Conservation (phyloP, 2,329 filamentous ascomycete genomes). For the Alternaria brassicicola region DNA sequence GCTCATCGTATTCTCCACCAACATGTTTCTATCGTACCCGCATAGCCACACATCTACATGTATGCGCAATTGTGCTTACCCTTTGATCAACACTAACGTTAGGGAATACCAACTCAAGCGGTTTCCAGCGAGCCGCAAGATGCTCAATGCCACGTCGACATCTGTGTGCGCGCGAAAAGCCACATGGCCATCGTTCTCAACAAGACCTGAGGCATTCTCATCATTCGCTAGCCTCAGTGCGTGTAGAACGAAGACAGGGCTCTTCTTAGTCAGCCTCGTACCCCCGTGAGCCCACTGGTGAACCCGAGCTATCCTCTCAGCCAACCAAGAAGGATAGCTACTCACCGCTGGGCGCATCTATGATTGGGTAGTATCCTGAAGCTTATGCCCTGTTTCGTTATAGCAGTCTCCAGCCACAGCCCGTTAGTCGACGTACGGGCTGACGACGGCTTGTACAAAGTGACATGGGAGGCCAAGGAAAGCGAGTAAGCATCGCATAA, state of each 20-base stretch:
- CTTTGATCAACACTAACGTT: neutral
- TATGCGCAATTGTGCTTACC: neutral
- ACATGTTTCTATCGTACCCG: no score
- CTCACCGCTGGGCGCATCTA: neutral
- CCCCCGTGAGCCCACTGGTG: neutral
- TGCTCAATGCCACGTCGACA: neutral
- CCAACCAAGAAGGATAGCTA: neutral
- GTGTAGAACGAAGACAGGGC: rapidly evolving
- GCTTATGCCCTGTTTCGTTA: neutral
- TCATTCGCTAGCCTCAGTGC: neutral
- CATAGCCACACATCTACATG: neutral
- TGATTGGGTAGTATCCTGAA: neutral
- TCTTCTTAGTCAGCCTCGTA: no score
- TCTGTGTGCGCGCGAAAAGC: neutral
- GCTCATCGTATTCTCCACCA: neutral
- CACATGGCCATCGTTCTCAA: neutral
- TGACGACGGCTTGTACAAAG: neutral
- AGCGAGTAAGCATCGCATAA: neutral
- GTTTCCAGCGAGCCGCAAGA: neutral
- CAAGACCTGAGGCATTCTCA: neutral
- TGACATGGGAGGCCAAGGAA: neutral
- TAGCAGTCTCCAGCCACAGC: neutral
- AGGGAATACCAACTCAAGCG: neutral
- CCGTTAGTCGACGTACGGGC: neutral
- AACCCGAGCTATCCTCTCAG: neutral